Evolutionary conservation across 2,329 filamentous ascomycete species (phyloP), one percentile per base, ranked within the genome.

Genomic region (Colletotrichum tropicicola): DNA sequence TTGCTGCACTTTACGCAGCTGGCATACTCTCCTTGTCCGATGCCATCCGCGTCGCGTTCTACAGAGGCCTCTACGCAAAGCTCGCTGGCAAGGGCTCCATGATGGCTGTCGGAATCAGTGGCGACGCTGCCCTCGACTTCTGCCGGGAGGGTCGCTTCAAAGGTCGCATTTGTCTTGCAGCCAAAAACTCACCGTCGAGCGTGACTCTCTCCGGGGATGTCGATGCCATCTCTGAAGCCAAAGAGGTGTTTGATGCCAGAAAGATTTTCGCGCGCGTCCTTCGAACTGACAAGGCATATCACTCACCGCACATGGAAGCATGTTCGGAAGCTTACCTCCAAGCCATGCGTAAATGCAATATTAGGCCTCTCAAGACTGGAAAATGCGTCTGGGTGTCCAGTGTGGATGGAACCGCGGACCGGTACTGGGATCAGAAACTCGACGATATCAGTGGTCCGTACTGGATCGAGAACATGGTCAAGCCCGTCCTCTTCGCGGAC

Each of bases 101-200:
- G 87, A 78, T 87, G 72, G 86, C 86, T 1, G 83, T 87, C 2
- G 86, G 83, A 2, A 77, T 78, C 2, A 78, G 74, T 27, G 76
- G 79, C 19, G 76, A 78, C 59, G 79, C 80, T 37, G 76, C 79
- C 8, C 76, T 77, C 62, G 72, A 53, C 69, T 4, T 68, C 2
- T 60, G 57, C 17, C n/a, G 67, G 41, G 37, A 68, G 4, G 65
- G 65, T 4, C 55, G 73, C 9, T 69, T 59, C 1, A 39, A 48
- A 2, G 62, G 63, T 5, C 21, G 49, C 1, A 35, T 52, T 5
- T n/a, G 58, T 45, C 69, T 76, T 4, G 75, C 75, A 1, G 85
- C 84, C 67, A 79, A 82, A 68, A 88, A 88, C 74, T 84, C 82
- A n/a, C 84, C 84, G 0, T 74, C 75, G 0, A 86, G 80, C 17